A percentile compares a stretch with the other conserved stretches of the same genome.
Conservation (phyloP, 345 rosid genomes). For the Litchi chinensis region DNA sequence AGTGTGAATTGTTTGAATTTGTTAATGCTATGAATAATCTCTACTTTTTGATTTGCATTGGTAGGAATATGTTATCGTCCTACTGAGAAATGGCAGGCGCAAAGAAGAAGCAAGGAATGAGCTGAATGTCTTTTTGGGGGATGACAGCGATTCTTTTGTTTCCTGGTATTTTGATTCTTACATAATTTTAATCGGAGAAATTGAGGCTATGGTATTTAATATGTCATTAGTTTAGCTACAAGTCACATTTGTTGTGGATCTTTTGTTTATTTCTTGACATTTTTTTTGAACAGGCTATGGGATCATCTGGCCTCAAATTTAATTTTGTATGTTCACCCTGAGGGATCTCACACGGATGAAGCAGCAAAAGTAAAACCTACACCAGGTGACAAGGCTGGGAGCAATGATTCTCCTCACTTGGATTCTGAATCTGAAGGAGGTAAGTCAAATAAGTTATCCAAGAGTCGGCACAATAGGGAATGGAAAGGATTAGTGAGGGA, state of each 20-base stretch:
- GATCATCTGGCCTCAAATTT: constrained; percentile 77
- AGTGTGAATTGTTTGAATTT: background rate
- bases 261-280: background rate
- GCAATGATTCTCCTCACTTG: constrained; percentile 29
- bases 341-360: constrained; percentile 37
- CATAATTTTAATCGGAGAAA: background rate
- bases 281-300: constrained; percentile 76
- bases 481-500: constrained; percentile 63
- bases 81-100: constrained; percentile 84
- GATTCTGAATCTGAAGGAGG: constrained; percentile 53
- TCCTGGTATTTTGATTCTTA: constrained; percentile 60
- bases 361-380: constrained; percentile 29
- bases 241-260: background rate
- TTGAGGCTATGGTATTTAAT: background rate
- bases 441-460: constrained; percentile 39
- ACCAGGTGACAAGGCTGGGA: constrained; percentile 37
- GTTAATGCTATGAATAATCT: background rate
- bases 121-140: constrained; percentile 86
- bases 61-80: constrained; percentile 91
- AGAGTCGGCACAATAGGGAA: constrained; percentile 59
- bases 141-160: constrained; percentile 83
- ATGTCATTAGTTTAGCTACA: background rate
- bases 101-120: constrained; percentile 87
- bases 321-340: constrained; percentile 56
- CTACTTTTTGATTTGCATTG: constrained; percentile 27